Evolutionary conservation across 306 rosid genomes (phyloP), one percentile per base, ranked within the genome.

Genomic region (Macrotyloma uniflorum): DNA sequence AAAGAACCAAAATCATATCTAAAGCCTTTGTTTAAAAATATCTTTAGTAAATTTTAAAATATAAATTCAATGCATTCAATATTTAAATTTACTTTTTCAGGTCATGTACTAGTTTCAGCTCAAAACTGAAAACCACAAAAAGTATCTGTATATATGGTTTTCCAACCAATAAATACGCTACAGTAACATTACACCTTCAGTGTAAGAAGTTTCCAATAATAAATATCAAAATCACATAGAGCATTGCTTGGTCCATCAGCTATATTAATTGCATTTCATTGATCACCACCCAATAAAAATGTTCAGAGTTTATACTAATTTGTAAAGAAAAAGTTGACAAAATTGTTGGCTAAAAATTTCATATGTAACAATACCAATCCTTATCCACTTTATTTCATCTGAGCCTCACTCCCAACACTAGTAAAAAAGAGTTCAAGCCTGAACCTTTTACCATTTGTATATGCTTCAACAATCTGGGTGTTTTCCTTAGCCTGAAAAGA

Each of bases 151-250:
- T 26, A 26, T 26, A 24, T n/a, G 8, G 53, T 15, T 51, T 64
- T 22, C 20, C 30, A 19, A 68, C 51, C 23, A 67, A 70, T 28
- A 70, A 30, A 70, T 59, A 49, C 14, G 50, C 20, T 14, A 38
- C 43, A 26, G 28, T 26, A 26, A 28, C 30, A 78, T 43, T 26
- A 55, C 49, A 53, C 57, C 19, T 38, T 26, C 33, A 43, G 53
- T 40, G 46, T 20, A 74, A 57, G 61, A 74, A 57, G 61, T 67
- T 55, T 45, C 33, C 70, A 71, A 20, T 22, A 35, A 45, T 26
- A 54, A 43, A 46, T 45, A 58, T 71, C 54, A 84, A 77, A 80
- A 77, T 72, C 73, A 57, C 69, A 76, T 15, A 23, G 19, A 49
- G 9, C 50, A 18, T 22, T 73, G 24, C 18, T 28, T n/a, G 59